Evolutionary conservation across 495 filamentous ascomycete genomes (phyloP).

Genomic region (Sphaerosporella brunnea): DNA sequence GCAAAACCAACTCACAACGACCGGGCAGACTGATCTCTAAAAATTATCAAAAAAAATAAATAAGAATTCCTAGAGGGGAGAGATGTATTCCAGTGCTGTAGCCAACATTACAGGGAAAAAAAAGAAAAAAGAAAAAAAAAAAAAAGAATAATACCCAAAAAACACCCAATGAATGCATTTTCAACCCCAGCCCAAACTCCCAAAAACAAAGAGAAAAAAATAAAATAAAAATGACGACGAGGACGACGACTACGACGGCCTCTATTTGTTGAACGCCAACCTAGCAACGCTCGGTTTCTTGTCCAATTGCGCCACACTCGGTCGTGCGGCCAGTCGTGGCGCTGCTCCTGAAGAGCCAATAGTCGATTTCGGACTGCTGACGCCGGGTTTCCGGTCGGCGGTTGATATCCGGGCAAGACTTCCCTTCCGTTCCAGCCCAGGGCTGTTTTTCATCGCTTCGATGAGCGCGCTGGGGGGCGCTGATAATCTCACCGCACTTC

Average conservation of each 20-base stretch:
- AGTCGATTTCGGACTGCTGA: no score
- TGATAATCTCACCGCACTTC: no score
- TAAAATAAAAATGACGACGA: no score
- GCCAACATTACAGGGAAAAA: background rate
- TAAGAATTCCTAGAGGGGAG: background rate
- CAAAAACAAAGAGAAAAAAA: background rate
- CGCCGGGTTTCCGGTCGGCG: background rate
- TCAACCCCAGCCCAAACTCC: background rate
- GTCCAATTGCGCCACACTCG: no score
- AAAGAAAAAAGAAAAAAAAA: background rate
- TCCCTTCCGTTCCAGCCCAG: constrained; percentile 1
- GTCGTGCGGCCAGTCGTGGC: no score
- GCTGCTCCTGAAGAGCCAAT: no score
- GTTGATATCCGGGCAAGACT: background rate
- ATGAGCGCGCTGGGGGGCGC: no score
- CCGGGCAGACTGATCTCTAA: no score
- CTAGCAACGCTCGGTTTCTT: background rate
- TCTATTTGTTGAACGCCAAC: background rate
- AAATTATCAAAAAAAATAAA: no score
- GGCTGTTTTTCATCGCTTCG: background rate
- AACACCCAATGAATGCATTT: background rate
- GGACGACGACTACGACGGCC: no score
- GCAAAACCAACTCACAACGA: no score
- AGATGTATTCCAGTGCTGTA: no score
- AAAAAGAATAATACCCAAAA: background rate